Percentiles rank a stretch among this genome's conserved stretches.
Conservation (phyloP, 2,329 filamentous ascomycete species). For the Aspergillus brasiliensis region DNA sequence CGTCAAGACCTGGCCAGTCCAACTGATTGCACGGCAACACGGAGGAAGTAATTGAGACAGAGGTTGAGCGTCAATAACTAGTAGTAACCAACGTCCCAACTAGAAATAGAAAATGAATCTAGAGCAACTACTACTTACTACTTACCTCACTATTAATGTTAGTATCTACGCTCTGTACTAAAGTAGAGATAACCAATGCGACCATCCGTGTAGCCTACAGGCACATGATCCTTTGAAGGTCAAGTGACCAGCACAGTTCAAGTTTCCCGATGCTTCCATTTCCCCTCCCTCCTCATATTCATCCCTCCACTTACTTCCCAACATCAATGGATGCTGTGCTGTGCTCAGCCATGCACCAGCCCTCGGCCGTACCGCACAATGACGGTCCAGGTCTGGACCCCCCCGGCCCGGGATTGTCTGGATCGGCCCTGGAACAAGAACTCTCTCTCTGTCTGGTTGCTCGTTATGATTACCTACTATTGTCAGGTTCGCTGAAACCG, state of each 20-base stretch:
- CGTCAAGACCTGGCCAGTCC: neutral
- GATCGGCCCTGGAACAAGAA: neutral
- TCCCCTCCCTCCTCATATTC: neutral
- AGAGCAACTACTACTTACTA: too few relatives aligned
- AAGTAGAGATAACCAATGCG: neutral
- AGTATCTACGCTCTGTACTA: too few relatives aligned
- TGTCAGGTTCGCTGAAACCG: neutral
- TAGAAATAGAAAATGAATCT: too few relatives aligned
- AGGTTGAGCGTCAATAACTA: too few relatives aligned
- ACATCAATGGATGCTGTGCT: neutral
- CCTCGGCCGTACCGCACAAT: neutral
- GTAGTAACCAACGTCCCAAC: too few relatives aligned
- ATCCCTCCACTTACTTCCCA: neutral
- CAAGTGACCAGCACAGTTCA: neutral
- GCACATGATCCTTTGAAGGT: conserved; percentile 1
- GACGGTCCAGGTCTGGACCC: neutral
- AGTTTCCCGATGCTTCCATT: neutral
- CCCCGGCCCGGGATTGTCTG: conserved; percentile 1
- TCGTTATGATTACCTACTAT: neutral
- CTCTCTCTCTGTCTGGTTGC: neutral
- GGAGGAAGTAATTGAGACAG: neutral
- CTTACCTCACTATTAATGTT: too few relatives aligned
- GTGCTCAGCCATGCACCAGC: neutral
- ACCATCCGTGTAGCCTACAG: neutral
- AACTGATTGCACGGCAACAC: neutral